Base-by-base conservation (phyloP, 1,284 basidiomycete genomes). In the Ustilago lituana region DNA sequence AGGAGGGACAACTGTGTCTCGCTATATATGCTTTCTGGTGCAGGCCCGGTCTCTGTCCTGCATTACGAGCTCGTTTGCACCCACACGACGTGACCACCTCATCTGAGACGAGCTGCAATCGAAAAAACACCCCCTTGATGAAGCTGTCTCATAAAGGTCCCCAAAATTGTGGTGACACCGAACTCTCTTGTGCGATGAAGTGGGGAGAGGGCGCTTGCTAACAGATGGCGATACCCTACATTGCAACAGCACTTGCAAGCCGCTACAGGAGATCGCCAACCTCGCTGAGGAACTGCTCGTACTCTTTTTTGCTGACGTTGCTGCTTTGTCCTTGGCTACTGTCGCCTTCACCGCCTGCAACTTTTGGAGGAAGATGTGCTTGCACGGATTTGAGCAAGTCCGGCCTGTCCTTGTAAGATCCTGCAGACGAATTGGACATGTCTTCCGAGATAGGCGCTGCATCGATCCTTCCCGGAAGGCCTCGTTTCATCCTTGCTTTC, bases 401-500 rank as follows among this genome's bases (percentile, higher is more conserved):
- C 8, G 64, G 49, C 26, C 35, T 53, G 5, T 46, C 50, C 24
- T 62, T 47, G 22, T 52, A 17, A 7, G 41, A 54, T 3, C 29
- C 45, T 15, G 50, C 36, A 14, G 37, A 32, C 4, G 63, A 22
- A 27, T 40, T 33, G 3, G 51, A 20, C 45, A 44, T 61, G 31
- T 50, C 41, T 14, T 44, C 50, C 38, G 60, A 56, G 9, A 67
- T 43, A 9, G 77, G 73, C 12, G 76, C 74, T 20, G 73, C 76
- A 32, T 74, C 73, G 17, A 76, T 61, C 8, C 64, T 48, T 19
- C 57, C 60, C 8, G 72, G 71, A 19, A 79, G 58, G 2, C 77
- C 77, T 4, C 63, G 66, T 20, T 72, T 56, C 27, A 52, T 57
- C 20, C 73, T 47, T 11, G 67, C 57, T 44, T 73, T 71, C 37